Conservation (phyloP, 768 basidiomycete genomes). For the Bullera alba region DNA sequence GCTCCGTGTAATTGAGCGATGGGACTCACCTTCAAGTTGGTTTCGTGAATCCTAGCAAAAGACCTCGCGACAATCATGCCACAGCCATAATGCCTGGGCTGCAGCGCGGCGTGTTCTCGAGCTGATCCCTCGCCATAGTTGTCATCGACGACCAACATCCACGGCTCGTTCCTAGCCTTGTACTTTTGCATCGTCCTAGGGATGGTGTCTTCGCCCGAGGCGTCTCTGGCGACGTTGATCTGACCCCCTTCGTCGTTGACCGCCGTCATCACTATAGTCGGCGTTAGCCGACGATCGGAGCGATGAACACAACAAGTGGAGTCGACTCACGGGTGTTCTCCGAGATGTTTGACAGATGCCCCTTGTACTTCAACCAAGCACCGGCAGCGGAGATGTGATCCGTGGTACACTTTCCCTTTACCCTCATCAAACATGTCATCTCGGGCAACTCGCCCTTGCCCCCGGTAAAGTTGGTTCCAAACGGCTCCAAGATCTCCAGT, state of each 20-base stretch:
- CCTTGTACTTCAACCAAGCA: conserved; percentile 98
- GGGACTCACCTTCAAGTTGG: conserved; percentile 75
- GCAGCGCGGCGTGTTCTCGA: conserved; percentile 92
- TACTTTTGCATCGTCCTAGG: conserved; percentile 84
- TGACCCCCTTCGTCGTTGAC: conserved; percentile 91
- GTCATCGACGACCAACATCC: conserved; percentile 90
- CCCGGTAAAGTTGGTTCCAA: conserved; percentile 62
- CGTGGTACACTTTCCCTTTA: conserved; percentile 94
- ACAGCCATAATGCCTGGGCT: conserved; percentile 91
- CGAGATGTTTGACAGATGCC: conserved; percentile 86
- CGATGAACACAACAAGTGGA: not conserved
- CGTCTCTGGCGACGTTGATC: conserved; percentile 84
- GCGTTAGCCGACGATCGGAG: not conserved
- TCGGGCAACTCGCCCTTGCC: conserved; percentile 65
- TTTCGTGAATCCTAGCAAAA: conserved; percentile 97
- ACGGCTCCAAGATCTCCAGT: conserved; percentile 79
- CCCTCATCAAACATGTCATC: conserved; percentile 78
- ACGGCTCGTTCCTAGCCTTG: conserved; percentile 73
- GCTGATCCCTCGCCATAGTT: conserved; percentile 90
- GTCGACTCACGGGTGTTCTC: conserved; percentile 74
- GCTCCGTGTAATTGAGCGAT: not conserved
- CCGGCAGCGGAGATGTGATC: conserved; percentile 98
- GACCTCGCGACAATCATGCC: conserved; percentile 81
- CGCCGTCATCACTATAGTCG: conserved; percentile 72
- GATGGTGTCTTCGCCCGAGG: conserved; percentile 66